A percentile compares a stretch with the other conserved stretches of the same genome.
Evolutionary conservation across 1,139 yeast genomes (phyloP).

Genomic region (Nematodospora anomalae): DNA sequence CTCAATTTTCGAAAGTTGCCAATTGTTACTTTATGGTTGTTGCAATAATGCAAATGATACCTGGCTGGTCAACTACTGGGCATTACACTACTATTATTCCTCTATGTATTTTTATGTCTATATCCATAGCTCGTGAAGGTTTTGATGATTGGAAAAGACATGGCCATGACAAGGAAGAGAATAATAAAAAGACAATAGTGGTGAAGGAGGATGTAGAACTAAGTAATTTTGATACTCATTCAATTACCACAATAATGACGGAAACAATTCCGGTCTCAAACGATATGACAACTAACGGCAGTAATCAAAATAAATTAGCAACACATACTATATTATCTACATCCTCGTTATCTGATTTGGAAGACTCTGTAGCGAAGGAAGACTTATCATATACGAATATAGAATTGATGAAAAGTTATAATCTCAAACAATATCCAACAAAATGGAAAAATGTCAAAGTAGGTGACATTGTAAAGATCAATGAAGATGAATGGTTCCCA

Average conservation of each 20-base stretch:
- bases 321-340: conserved; percentile 2
- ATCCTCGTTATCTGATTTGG: conserved; percentile 17
- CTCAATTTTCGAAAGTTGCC: conserved; percentile 91
- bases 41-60: conserved; percentile 92
- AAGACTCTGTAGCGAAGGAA: conserved; percentile 5
- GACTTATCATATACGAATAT: conserved; percentile 21
- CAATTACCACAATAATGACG: conserved; percentile 37
- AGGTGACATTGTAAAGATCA: conserved; percentile 75
- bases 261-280: conserved; percentile 29
- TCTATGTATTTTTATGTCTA: conserved; percentile 78
- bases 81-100: conserved; percentile 95
- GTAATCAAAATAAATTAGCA: conserved; percentile 3
- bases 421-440: conserved; percentile 33
- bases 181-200: conserved; percentile 56
- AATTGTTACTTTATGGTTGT: conserved; percentile 83
- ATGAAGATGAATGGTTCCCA: conserved; percentile 89
- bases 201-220: conserved; percentile 33
- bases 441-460: conserved; percentile 80
- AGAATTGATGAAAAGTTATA: conserved; percentile 32
- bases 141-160: conserved; percentile 91
- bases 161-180: conserved; percentile 81
- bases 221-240: conserved; percentile 35
- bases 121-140: conserved; percentile 90
- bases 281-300: background rate
- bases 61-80: conserved; percentile 97